Evolutionary conservation across 495 filamentous ascomycete species (phyloP).

Genomic region (Hypoxylon perforatum): DNA sequence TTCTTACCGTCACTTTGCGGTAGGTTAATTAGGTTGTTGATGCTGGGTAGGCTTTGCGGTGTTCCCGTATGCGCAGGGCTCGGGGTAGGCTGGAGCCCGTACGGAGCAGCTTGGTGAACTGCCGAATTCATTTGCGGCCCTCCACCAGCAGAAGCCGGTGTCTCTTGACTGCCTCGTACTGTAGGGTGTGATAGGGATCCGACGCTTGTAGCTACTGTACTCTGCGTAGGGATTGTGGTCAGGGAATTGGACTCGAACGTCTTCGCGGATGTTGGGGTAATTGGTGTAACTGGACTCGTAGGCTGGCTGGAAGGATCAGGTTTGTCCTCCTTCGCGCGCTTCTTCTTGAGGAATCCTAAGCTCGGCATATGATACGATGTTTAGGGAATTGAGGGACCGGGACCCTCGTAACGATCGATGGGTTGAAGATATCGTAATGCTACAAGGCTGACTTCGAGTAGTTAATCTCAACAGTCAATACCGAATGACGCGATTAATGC

Average conservation of each 20-base stretch:
- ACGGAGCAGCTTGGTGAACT: constrained; percentile 41
- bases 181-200: constrained; percentile 41
- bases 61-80: constrained; percentile 46
- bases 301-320: constrained; percentile 68
- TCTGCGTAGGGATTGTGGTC: constrained; percentile 47
- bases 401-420: constrained; percentile 29
- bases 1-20: constrained; percentile 63
- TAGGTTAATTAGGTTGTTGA: constrained; percentile 77
- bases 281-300: constrained; percentile 69
- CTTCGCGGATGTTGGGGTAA: constrained; percentile 54
- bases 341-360: constrained; percentile 94
- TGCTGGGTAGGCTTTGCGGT: constrained; percentile 71
- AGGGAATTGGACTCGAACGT: constrained; percentile 57
- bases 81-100: constrained; percentile 41
- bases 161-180: constrained; percentile 31
- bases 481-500: constrained; percentile 5
- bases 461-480: constrained; percentile 6
- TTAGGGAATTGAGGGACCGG: constrained; percentile 28
- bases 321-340: constrained; percentile 85
- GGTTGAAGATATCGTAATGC: constrained; percentile 23
- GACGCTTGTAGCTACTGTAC: constrained; percentile 49
- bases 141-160: constrained; percentile 43
- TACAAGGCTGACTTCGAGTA: constrained; percentile 9
- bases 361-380: constrained; percentile 69
- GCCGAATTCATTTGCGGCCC: constrained; percentile 47